phyloP scores from a whole-genome alignment of 176 grass and related monocot genomes.

The Saccharum officinarum region DNA sequence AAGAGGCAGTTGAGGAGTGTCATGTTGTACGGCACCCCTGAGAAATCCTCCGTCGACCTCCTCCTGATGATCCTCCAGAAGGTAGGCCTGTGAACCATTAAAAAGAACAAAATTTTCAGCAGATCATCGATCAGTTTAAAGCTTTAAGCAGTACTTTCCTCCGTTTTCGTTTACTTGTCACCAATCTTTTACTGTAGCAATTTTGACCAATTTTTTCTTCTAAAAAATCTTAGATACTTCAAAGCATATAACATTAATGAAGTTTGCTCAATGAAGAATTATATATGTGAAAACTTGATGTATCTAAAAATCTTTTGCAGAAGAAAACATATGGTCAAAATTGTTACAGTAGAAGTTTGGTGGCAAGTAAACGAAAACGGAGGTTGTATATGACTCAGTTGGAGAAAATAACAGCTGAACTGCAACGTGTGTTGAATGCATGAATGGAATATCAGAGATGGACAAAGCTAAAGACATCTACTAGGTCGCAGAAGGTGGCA shows the following conservation, averaged over 20 bases:
- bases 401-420: not conserved
- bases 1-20: conserved; percentile 93
- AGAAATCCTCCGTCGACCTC: conserved; percentile 89
- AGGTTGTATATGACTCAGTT: not conserved
- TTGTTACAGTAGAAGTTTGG: no score
- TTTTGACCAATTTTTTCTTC: no score
- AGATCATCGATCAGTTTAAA: not conserved
- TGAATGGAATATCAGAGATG: not conserved
- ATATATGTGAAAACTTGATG: no score
- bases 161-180: no score
- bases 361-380: no score
- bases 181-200: no score
- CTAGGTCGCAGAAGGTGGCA: not conserved
- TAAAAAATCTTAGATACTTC: no score
- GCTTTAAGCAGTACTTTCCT: not conserved
- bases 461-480: not conserved
- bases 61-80: conserved; percentile 80
- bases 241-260: no score
- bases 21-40: conserved; percentile 92
- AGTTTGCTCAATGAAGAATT: no score
- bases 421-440: not conserved
- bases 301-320: no score
- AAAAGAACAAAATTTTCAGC: no score
- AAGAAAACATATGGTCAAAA: no score
- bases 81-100: conserved; percentile 48